Evolutionary conservation across 306 rosid species (phyloP).

Genomic region (Malus sieversii): DNA sequence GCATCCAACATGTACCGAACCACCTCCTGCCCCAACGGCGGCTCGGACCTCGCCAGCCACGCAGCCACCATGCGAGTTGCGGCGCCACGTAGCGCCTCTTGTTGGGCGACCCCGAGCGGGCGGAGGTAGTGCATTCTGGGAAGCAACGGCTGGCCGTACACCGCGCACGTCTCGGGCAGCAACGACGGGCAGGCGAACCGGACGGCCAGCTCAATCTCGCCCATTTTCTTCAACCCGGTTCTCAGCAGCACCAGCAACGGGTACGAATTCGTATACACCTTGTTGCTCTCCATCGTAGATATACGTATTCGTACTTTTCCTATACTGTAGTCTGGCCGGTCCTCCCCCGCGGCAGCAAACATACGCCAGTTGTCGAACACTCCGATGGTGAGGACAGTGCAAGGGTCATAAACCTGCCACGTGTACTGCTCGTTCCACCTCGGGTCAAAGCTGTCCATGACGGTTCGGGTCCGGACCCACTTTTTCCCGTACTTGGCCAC

Average conservation of each 20-base stretch:
- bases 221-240: slow-evolving; percentile 79
- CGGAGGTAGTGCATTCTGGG: slow-evolving; percentile 90
- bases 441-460: slow-evolving; percentile 45
- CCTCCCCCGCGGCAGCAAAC: slow-evolving; percentile 28
- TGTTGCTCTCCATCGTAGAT: slow-evolving; percentile 81
- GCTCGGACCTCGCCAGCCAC: slow-evolving; percentile 78
- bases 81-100: slow-evolving; percentile 76
- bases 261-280: slow-evolving; percentile 62
- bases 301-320: slow-evolving; percentile 85
- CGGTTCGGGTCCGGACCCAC: slow-evolving; percentile 58
- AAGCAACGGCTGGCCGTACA: slow-evolving; percentile 73
- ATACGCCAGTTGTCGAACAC: slow-evolving; percentile 51
- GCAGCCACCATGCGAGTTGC: slow-evolving; percentile 74
- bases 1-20: slow-evolving; percentile 90
- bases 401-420: slow-evolving; percentile 56
- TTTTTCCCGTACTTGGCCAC: slow-evolving; percentile 61
- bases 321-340: slow-evolving; percentile 32
- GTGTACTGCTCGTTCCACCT: slow-evolving; percentile 71
- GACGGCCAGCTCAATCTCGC: slow-evolving; percentile 77
- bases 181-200: slow-evolving; percentile 69
- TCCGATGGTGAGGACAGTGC: slow-evolving; percentile 47
- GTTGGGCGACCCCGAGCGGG: slow-evolving; percentile 78
- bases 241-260: slow-evolving; percentile 50
- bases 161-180: slow-evolving; percentile 66
- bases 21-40: slow-evolving; percentile 78